phyloP scores from a whole-genome alignment of 768 basidiomycete species.

The Strobilomyces confusus region DNA sequence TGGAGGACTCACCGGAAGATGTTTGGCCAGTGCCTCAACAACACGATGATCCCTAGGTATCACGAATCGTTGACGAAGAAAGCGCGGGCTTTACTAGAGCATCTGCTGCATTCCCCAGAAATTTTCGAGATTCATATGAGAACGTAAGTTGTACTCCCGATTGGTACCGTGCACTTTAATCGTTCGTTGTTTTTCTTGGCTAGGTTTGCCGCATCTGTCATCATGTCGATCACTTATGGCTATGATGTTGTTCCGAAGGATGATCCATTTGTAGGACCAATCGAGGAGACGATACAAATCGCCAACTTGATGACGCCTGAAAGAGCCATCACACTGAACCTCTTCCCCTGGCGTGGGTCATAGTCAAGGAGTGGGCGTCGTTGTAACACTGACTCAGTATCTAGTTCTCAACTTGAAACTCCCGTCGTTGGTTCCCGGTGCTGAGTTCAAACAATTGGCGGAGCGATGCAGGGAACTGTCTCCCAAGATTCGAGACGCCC shows the following conservation, averaged over 20 bases:
- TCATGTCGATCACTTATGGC: conserved; percentile 21
- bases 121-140: conserved; percentile 10
- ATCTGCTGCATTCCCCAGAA: conserved; percentile 15
- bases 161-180: background rate
- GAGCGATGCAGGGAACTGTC: conserved; percentile 9
- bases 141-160: conserved; percentile 17
- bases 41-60: conserved; percentile 10
- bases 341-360: conserved; percentile 21
- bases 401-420: conserved; percentile 19
- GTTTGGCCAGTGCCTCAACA: conserved; percentile 11
- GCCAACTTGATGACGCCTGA: conserved; percentile 17
- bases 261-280: conserved; percentile 15
- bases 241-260: conserved; percentile 16
- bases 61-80: conserved; percentile 8
- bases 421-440: conserved; percentile 19
- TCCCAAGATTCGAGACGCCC: conserved; percentile 11
- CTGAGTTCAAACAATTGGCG: conserved; percentile 7
- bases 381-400: background rate
- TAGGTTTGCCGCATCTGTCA: conserved; percentile 18
- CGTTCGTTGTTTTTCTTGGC: background rate
- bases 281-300: conserved; percentile 11
- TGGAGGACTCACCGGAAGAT: conserved; percentile 19
- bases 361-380: background rate
- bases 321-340: conserved; percentile 13
- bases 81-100: conserved; percentile 4